Conservation (phyloP, 2,329 filamentous ascomycete genomes). For the Byssothecium circinans region DNA sequence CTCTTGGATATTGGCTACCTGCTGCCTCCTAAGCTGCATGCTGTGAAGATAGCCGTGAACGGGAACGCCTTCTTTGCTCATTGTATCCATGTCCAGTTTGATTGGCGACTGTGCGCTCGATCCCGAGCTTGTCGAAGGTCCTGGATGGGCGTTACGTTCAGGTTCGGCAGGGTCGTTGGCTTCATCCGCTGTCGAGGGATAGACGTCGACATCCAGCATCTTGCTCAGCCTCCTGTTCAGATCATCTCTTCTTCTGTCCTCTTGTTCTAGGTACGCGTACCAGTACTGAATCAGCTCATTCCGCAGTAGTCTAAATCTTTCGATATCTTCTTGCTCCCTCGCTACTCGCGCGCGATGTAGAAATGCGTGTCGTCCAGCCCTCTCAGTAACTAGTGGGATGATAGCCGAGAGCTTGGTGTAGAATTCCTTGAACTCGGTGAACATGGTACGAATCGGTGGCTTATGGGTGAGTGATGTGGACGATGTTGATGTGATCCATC, state of each 20-base stretch:
- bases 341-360: slow-evolving; percentile 40
- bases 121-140: not conserved
- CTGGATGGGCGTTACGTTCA: not conserved
- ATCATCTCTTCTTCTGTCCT: slow-evolving; percentile 23
- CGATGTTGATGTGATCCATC: slow-evolving; percentile 13
- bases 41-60: not conserved
- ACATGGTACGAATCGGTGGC: slow-evolving; percentile 33
- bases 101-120: not conserved
- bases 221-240: slow-evolving; percentile 21
- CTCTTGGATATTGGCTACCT: too few species aligned
- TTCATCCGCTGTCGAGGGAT: slow-evolving; percentile 15
- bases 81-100: not conserved
- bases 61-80: not conserved
- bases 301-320: slow-evolving; percentile 26
- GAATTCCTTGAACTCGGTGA: slow-evolving; percentile 38
- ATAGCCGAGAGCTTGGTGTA: slow-evolving; percentile 25
- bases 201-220: slow-evolving; percentile 30
- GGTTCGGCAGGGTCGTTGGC: not conserved
- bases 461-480: slow-evolving; percentile 13
- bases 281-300: slow-evolving; percentile 35
- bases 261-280: slow-evolving; percentile 28
- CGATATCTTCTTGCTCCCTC: slow-evolving; percentile 36
- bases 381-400: slow-evolving; percentile 15
- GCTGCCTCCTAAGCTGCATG: too few species aligned
- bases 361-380: slow-evolving; percentile 21